Conservation (phyloP, 768 basidiomycete genomes). For the Kondoa malvinella region DNA sequence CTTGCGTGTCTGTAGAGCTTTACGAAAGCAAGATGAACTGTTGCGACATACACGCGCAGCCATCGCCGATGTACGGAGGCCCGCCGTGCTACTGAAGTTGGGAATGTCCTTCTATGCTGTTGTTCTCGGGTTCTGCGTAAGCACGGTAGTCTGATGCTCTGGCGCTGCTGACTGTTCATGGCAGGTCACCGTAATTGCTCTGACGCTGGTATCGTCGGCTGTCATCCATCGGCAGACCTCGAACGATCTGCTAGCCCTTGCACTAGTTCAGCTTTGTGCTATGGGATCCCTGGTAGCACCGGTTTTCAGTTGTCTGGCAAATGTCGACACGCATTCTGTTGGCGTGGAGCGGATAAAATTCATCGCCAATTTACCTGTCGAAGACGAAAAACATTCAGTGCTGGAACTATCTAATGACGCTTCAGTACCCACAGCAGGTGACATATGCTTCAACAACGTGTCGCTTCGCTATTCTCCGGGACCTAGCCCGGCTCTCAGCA, state of each 20-base stretch:
- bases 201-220: not conserved
- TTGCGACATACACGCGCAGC: not conserved
- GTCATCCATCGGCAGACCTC: not conserved
- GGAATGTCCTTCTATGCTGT: not conserved
- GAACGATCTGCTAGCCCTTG: not conserved
- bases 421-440: not conserved
- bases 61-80: not conserved
- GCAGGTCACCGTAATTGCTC: not conserved
- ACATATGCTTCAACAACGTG: slow-evolving; percentile 10
- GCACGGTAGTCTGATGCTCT: no score
- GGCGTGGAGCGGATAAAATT: not conserved
- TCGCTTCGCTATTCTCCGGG: slow-evolving; percentile 6
- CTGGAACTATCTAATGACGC: not conserved
- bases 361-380: not conserved
- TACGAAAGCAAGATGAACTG: not conserved
- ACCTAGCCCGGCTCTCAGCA: slow-evolving; percentile 5
- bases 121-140: not conserved
- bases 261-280: not conserved
- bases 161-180: no score
- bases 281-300: not conserved
- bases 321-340: not conserved
- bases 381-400: not conserved
- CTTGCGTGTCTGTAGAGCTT: not conserved
- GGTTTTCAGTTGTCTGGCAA: not conserved
- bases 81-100: not conserved